Evolutionary conservation across 108 stramenopile species (phyloP).

Genomic region (Mediolabrus comicus): DNA sequence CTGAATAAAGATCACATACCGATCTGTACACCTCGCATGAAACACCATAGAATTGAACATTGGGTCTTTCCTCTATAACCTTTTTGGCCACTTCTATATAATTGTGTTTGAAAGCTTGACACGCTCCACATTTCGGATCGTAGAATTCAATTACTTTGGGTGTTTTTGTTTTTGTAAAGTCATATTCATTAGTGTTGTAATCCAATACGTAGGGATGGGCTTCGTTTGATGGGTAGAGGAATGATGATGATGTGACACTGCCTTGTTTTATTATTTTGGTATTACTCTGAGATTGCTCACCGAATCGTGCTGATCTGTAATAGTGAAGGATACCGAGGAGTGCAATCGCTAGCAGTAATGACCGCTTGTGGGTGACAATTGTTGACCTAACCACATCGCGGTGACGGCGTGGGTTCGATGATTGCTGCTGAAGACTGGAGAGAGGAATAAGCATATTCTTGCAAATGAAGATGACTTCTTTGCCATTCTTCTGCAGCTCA

Average conservation of each 20-base stretch:
- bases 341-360: background rate
- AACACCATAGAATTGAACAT: constrained; percentile 34
- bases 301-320: background rate
- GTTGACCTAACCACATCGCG: background rate
- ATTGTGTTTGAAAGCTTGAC: constrained; percentile 26
- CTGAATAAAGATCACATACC: background rate
- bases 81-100: constrained; percentile 23
- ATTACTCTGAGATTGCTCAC: background rate
- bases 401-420: background rate
- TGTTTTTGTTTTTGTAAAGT: constrained; percentile 8
- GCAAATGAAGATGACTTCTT: too few species aligned
- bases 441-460: background rate
- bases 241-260: too few species aligned
- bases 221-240: constrained; percentile 19
- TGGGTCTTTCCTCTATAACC: background rate
- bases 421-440: background rate
- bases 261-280: background rate
- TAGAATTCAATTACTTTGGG: constrained; percentile 35
- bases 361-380: background rate
- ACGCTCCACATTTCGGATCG: constrained; percentile 26
- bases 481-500: too few species aligned
- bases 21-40: constrained; percentile 6
- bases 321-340: background rate
- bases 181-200: constrained; percentile 1
- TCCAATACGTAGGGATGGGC: constrained; percentile 15